Percentiles rank a stretch among this genome's conserved stretches.
Evolutionary conservation across 805 yeast genomes (phyloP).

Genomic region (Wickerhamomyces bovis): DNA sequence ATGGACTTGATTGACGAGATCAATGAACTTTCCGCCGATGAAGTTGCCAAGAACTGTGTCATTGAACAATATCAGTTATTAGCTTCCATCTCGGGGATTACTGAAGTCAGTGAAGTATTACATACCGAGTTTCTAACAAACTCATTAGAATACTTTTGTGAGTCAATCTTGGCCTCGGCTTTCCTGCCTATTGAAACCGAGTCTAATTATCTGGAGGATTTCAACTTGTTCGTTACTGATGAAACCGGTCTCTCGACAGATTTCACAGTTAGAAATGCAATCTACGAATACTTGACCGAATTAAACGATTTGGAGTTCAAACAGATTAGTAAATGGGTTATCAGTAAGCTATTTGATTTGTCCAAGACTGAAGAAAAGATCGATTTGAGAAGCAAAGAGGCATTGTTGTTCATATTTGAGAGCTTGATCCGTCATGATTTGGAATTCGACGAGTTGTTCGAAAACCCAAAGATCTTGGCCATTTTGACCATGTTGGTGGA

Average conservation of each 20-base stretch:
- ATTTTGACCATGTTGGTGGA: slow-evolving; percentile 8
- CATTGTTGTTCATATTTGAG: slow-evolving; percentile 46
- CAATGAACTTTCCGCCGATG: slow-evolving; percentile 9
- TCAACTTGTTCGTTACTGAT: slow-evolving; percentile 64
- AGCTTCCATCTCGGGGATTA: slow-evolving; percentile 14
- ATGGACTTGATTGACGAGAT: slow-evolving; percentile 1
- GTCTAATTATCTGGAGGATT: slow-evolving; percentile 50
- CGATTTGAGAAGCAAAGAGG: slow-evolving; percentile 42
- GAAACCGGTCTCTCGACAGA: slow-evolving; percentile 64
- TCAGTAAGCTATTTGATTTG: slow-evolving; percentile 1
- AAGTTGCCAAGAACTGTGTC: slow-evolving; percentile 21
- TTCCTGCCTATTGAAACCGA: slow-evolving; percentile 28
- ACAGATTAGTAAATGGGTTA: slow-evolving; percentile 9
- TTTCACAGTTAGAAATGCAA: slow-evolving; percentile 51
- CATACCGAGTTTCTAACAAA: background rate
- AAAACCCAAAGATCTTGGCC: slow-evolving; percentile 1
- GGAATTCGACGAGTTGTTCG: background rate
- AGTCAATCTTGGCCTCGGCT: slow-evolving; percentile 13
- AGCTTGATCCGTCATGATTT: slow-evolving; percentile 26
- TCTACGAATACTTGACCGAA: slow-evolving; percentile 50
- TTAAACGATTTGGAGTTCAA: slow-evolving; percentile 37
- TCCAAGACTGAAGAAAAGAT: background rate
- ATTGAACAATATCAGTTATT: slow-evolving; percentile 31
- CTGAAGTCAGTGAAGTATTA: background rate
- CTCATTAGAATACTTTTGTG: slow-evolving; percentile 10